phyloP scores from a whole-genome alignment of 768 basidiomycete genomes.

The Roridomyces roridus region DNA sequence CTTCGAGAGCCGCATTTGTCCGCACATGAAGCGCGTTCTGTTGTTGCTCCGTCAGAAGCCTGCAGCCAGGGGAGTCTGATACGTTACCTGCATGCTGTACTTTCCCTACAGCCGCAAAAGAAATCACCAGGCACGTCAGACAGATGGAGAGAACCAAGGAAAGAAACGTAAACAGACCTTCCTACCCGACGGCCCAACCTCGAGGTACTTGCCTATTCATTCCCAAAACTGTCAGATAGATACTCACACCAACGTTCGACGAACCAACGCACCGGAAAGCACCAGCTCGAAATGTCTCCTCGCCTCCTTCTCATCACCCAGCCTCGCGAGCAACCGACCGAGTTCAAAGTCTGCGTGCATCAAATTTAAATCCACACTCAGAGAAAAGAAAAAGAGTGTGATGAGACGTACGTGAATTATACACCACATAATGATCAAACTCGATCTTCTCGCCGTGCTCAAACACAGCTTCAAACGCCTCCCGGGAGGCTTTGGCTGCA shows the following conservation, averaged over 20 bases:
- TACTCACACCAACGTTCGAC: no score
- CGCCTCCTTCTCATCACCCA: slow-evolving; percentile 66
- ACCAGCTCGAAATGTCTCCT: slow-evolving; percentile 80
- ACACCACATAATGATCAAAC: slow-evolving; percentile 89
- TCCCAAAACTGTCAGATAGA: neutral
- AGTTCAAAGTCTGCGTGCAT: slow-evolving; percentile 78
- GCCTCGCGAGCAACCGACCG: slow-evolving; percentile 77
- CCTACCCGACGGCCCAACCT: slow-evolving; percentile 63
- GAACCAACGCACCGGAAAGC: slow-evolving; percentile 71
- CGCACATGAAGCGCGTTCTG: slow-evolving; percentile 61
- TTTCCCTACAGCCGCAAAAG: slow-evolving; percentile 51
- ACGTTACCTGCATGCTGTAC: slow-evolving; percentile 71
- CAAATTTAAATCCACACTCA: neutral
- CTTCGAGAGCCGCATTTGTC: slow-evolving; percentile 64
- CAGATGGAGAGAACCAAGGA: slow-evolving; percentile 1
- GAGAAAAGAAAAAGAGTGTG: neutral
- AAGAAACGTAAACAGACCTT: slow-evolving; percentile 44
- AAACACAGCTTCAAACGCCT: slow-evolving; percentile 72
- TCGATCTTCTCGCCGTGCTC: slow-evolving; percentile 73
- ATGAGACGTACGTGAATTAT: slow-evolving; percentile 75
- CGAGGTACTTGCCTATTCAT: slow-evolving; percentile 63
- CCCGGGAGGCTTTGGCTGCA: slow-evolving; percentile 57
- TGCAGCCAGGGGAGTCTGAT: no score
- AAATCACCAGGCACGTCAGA: no score
- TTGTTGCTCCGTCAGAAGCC: no score